Conservation (phyloP, 345 rosid genomes). For the Noccaea caerulescens region DNA sequence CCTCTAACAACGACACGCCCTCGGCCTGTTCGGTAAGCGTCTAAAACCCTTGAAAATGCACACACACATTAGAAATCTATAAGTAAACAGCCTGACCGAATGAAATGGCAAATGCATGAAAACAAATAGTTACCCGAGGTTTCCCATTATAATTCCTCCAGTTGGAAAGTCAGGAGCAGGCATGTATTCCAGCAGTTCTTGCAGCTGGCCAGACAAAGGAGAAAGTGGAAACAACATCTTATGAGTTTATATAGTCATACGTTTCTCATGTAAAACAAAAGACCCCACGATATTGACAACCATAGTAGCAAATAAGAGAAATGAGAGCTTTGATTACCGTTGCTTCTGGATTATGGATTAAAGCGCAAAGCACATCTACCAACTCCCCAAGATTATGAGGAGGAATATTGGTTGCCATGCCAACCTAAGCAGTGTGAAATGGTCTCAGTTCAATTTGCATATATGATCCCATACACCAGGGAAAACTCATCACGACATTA, state of each 20-base stretch:
- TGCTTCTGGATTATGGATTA: constrained; percentile 91
- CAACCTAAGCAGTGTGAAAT: constrained; percentile 61
- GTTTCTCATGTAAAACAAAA: constrained; percentile 1
- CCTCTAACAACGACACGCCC: constrained; percentile 89
- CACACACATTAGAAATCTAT: constrained; percentile 31
- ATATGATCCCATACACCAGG: constrained; percentile 7
- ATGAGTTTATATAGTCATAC: background rate
- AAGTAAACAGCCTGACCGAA: constrained; percentile 20
- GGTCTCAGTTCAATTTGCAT: constrained; percentile 18
- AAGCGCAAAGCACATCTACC: constrained; percentile 91
- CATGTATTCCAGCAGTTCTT: constrained; percentile 97
- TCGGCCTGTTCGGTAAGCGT: constrained; percentile 90
- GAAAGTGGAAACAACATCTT: constrained; percentile 33
- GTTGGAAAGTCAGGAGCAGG: constrained; percentile 99
- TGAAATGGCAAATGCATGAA: constrained; percentile 19
- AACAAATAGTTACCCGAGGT: constrained; percentile 68
- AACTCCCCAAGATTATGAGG: constrained; percentile 98
- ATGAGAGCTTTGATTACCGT: constrained; percentile 52
- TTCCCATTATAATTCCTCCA: constrained; percentile 96
- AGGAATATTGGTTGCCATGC: constrained; percentile 99
- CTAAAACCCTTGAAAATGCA: constrained; percentile 66
- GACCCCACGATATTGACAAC: constrained; percentile 14
- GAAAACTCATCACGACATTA: background rate
- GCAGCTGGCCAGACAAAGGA: constrained; percentile 61
- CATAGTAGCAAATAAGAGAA: constrained; percentile 17